Evolutionary conservation across 257 asterid species (phyloP).

Genomic region (Apocynum venetum): DNA sequence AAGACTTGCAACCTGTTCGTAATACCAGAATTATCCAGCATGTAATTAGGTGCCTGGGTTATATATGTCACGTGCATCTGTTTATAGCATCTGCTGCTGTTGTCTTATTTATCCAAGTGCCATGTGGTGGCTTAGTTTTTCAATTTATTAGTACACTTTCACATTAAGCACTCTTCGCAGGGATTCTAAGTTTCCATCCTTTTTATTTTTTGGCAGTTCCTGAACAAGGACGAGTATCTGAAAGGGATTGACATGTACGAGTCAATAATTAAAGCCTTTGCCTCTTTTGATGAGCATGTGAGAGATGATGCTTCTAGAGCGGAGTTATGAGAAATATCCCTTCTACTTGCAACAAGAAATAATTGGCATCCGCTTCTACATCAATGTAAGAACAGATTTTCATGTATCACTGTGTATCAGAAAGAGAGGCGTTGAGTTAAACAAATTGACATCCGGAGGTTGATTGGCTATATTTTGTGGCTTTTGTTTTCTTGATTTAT

Average conservation of each 20-base stretch:
- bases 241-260: constrained; percentile 67
- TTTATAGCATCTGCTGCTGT: too few relatives aligned
- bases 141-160: not conserved
- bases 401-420: not conserved
- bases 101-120: not conserved
- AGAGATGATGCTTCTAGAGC: constrained; percentile 50
- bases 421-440: not conserved
- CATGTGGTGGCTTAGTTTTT: not conserved
- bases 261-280: constrained; percentile 69
- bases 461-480: not conserved
- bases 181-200: not conserved
- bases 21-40: not conserved
- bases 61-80: not conserved
- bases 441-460: not conserved
- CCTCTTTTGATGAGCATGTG: constrained; percentile 46
- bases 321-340: constrained; percentile 41
- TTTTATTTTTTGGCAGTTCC: constrained; percentile 47
- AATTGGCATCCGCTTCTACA: not conserved
- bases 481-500: not conserved
- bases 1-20: not conserved
- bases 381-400: not conserved
- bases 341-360: not conserved
- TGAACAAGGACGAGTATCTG: constrained; percentile 87
- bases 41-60: not conserved
- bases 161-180: not conserved